phyloP scores from a whole-genome alignment of 2,329 filamentous ascomycete genomes.

The Lachnellula hyalina region DNA sequence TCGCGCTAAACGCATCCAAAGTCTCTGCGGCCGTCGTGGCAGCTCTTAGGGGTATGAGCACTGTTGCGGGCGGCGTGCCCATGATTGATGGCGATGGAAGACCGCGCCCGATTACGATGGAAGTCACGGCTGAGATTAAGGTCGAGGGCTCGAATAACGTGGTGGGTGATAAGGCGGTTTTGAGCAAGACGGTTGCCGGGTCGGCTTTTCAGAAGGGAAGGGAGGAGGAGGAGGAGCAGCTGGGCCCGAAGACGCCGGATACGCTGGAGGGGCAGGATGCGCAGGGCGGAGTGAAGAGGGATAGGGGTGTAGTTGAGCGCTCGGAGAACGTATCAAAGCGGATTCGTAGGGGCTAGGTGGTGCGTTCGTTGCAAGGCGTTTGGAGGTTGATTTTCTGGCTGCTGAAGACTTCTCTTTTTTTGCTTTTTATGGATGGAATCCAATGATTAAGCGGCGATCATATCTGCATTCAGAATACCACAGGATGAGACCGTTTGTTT shows the following conservation, averaged over 20 bases:
- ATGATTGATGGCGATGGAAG: constrained; percentile 43
- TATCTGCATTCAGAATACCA: neutral
- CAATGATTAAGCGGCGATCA: neutral
- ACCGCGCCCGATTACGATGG: constrained; percentile 38
- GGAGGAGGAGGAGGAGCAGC: neutral
- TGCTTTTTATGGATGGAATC: neutral
- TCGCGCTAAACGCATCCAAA: constrained; percentile 35
- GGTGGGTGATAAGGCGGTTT: constrained; percentile 32
- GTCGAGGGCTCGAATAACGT: constrained; percentile 42
- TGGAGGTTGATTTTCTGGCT: neutral
- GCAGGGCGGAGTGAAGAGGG: constrained; percentile 4
- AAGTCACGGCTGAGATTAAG: constrained; percentile 42
- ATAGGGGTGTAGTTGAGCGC: constrained; percentile 6
- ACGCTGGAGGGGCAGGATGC: neutral
- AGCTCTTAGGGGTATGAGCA: constrained; percentile 40
- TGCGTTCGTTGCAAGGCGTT: neutral
- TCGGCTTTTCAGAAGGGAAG: neutral
- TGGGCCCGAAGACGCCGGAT: neutral
- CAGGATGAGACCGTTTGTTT: neutral
- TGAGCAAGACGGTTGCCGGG: neutral
- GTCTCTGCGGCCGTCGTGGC: constrained; percentile 42
- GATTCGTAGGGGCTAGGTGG: constrained; percentile 2
- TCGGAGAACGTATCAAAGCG: constrained; percentile 11
- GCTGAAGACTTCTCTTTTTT: neutral
- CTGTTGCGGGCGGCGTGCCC: constrained; percentile 36